These are phyloP conservation scores for Mycena galericulata DNA, from an alignment of 768 basidiomycete species.

Conservation along the genomic window DNA sequence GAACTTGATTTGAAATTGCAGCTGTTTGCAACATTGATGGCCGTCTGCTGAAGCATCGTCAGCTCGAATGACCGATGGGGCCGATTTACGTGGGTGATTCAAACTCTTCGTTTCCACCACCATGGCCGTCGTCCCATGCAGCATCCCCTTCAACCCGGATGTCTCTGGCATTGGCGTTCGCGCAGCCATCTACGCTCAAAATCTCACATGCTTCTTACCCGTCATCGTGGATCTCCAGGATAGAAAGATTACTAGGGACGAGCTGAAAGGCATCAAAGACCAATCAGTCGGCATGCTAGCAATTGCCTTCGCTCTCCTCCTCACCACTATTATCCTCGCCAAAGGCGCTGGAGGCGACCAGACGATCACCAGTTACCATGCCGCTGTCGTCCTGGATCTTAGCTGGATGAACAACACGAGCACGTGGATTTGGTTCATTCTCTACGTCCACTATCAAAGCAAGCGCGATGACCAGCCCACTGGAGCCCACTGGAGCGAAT, in stretches of 20 bases:
- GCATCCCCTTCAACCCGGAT: background rate
- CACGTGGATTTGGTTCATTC: slow-evolving; percentile 1
- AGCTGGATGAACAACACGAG: too few species aligned
- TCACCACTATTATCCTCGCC: background rate
- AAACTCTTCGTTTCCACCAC: background rate
- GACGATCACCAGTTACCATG: background rate
- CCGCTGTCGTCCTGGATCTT: background rate
- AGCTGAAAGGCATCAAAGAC: background rate
- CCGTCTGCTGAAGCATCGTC: too few species aligned
- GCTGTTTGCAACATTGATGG: too few species aligned
- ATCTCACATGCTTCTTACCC: background rate
- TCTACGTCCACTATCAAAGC: background rate
- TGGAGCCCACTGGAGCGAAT: background rate
- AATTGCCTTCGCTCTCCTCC: background rate
- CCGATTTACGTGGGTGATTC: too few species aligned
- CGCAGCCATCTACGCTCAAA: background rate
- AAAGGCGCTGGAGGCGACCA: background rate
- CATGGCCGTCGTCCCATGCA: background rate
- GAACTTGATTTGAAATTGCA: too few species aligned
- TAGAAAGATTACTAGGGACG: background rate
- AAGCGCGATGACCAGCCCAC: background rate
- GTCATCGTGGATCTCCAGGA: background rate
- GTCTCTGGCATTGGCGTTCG: slow-evolving; percentile 1
- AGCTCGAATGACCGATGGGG: too few species aligned
- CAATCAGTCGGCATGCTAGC: slow-evolving; percentile 7